A percentile compares a stretch with the other conserved stretches of the same genome.
Conservation (phyloP, 345 rosid genomes). For the Heritiera littoralis region DNA sequence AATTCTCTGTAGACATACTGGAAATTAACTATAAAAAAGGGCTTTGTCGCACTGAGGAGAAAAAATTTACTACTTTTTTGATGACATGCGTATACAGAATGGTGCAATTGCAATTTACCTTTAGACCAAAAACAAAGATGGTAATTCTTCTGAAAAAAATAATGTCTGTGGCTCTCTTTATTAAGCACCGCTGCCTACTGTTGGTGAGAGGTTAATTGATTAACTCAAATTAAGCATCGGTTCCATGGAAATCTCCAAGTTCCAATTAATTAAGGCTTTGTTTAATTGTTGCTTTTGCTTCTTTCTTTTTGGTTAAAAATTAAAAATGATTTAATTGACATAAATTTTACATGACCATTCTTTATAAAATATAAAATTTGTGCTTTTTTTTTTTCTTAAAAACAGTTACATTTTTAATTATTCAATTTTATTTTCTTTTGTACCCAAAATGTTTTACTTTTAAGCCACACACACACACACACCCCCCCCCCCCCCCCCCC, state of each 20-base stretch:
- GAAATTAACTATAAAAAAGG: neutral
- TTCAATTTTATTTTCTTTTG: neutral
- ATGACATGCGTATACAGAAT: neutral
- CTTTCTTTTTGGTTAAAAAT: neutral
- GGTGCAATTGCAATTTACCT: slow-evolving; percentile 4
- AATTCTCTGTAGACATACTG: neutral
- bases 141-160: neutral
- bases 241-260: neutral
- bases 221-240: neutral
- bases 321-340: neutral
- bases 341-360: neutral
- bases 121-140: neutral
- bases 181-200: neutral
- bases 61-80: neutral
- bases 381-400: neutral
- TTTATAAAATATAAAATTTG: neutral
- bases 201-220: neutral
- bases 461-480: too few species aligned
- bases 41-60: neutral
- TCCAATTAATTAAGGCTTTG: neutral
- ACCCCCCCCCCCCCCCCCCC: too few species aligned
- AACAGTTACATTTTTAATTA: neutral
- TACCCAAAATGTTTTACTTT: neutral
- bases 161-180: neutral
- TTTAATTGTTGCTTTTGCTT: neutral